Base-by-base conservation (phyloP, 2,329 filamentous ascomycete genomes). In the Trichoderma gracile region DNA sequence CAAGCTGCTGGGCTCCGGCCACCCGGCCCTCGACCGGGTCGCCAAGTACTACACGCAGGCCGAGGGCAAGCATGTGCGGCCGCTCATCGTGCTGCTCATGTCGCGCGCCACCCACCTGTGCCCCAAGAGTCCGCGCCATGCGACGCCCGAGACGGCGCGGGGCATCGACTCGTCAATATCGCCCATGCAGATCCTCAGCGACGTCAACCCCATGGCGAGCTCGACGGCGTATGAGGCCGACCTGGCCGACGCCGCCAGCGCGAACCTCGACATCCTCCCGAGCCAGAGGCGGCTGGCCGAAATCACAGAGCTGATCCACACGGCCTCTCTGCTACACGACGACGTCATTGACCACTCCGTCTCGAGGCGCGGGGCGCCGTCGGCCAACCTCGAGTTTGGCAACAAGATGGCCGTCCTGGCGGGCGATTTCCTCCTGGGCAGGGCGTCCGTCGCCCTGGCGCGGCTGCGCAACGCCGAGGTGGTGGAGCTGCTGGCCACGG, bases 361-460 rank as follows among this genome's bases (percentile, higher is more conserved):
- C 47, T 90, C 93, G 12, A 87, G 95, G 63, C 90, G 95, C 66
- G 91, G 92, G 33, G 87, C 88, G 3, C 90, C 92, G 8, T 96
- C 92, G 2, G 95, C 95, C 38, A 99, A 99, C 76, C 85, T 95
- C 67, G 91, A 93, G 72, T 98, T 98, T 72, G 95, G 95, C 68
- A 99, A 99, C 82, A 99, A 99, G 78, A 98, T 99, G 94, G 94
- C 95, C 15, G 94, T 99, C 2, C 79, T 99, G 69, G 95, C 95
- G 0, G 95, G 95, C n/a, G 95, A 99, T 75, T 99, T 99, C 73
- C 81, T 99, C 50, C 84, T 99, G 2, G 94, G 94, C 4, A 86
- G 95, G 58, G 95, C 95, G 1, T 99, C 95, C 0, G 93, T 98
- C 7, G 94, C 94, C 6, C 84, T 99, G 47, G 95, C 95, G 15